A percentile compares a stretch with the other conserved stretches of the same genome.
phyloP scores from a whole-genome alignment of 306 rosid species.

The Cicer yamashitae region DNA sequence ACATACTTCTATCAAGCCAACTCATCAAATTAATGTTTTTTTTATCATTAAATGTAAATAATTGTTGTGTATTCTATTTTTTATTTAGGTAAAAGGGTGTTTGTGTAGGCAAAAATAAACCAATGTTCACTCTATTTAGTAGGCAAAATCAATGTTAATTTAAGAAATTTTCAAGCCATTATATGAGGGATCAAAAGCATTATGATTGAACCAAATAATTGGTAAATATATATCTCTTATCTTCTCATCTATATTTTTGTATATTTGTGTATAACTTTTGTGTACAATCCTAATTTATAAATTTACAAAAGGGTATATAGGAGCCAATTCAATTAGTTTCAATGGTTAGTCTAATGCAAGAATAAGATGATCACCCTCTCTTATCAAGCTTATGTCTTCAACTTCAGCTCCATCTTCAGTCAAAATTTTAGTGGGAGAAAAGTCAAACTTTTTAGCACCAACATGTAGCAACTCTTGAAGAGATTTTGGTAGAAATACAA shows the following conservation, averaged over 20 bases:
- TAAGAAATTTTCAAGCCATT: background rate
- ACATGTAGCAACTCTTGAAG: conserved; percentile 54
- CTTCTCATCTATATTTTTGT: background rate
- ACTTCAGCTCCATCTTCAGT: conserved; percentile 67
- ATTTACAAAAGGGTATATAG: conserved; percentile 6
- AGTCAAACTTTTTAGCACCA: conserved; percentile 62
- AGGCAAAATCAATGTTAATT: background rate
- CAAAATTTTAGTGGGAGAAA: conserved; percentile 50
- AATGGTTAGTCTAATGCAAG: conserved; percentile 31
- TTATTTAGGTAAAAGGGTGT: no score
- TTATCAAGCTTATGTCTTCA: conserved; percentile 61
- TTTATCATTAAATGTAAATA: no score
- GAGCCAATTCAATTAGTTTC: background rate
- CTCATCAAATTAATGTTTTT: no score
- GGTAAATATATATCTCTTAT: background rate
- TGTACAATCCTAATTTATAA: background rate
- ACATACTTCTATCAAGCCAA: no score
- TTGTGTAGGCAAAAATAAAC: no score
- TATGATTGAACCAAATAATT: background rate
- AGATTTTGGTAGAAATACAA: conserved; percentile 58
- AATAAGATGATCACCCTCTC: conserved; percentile 72
- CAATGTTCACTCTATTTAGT: no score
- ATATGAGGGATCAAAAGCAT: background rate
- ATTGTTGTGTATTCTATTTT: no score
- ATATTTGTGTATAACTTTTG: background rate